Evolutionary conservation across 2,329 filamentous ascomycete species (phyloP), one percentile per base, ranked within the genome.

Genomic region (Diplocarpon mali): DNA sequence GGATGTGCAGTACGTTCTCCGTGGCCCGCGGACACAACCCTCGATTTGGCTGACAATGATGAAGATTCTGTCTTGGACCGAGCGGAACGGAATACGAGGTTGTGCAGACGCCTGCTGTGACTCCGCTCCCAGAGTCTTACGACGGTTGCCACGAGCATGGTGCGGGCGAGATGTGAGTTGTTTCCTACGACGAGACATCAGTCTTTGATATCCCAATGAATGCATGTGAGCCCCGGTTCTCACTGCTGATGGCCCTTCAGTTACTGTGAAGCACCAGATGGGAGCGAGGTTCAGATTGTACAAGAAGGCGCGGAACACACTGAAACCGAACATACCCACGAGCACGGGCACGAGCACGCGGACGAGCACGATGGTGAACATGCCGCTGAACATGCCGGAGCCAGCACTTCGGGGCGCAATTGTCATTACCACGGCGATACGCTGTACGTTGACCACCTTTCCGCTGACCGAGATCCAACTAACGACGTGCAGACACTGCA

Each of bases 341-440:
- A 40, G 5, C 11, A 38, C 27, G 17, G 27, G 7, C 37, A 32
- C 20, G 20, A 24, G 20, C 20, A 24, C 20, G 20, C 20, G 3
- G 20, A 7, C 4, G 20, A 24, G 7, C 20, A 24, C 20, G 20
- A 4, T 24, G 20, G 20, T 7, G 20, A 24, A 30, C 32, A 31
- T n/a, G 36, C 14, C 12, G 40, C 14, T 3, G 20, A 7, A 31
- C 30, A 43, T 8, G 27, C 27, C n/a, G 24, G 16, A 16, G 10
- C 43, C 13, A 38, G 14, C 7, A 40, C 38, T 14, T 17, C 37
- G 50, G 64, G 63, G n/a, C 54, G 69, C 51, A 69, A 75, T 54
- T 86, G 81, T 53, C 83, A 88, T 57, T 85, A 82, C 62, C 83
- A 88, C 54, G 81, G 81, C 9, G 82, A 82, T 31, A 78, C 87